Evolutionary conservation across 768 basidiomycete species (phyloP), one percentile per base, ranked within the genome.

Genomic region (Rhizopogon roseolus): DNA sequence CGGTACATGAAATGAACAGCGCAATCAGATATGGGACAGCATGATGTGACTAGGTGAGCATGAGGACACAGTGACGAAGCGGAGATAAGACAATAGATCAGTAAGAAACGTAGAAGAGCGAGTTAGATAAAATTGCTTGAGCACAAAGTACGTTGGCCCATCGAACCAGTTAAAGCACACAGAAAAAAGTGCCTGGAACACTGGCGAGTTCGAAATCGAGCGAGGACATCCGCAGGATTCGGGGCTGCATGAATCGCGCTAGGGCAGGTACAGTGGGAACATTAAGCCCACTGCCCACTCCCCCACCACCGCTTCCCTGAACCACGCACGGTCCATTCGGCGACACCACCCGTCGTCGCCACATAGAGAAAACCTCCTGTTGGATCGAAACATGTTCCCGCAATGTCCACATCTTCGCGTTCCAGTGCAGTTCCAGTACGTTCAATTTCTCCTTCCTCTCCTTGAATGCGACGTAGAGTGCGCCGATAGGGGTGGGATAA

Each of bases 301-400:
- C 75, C 70, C 84, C 85, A 90, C 86, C 86, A 90, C 49, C 80
- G 73, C 74, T 86, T 88, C 57, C 85, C 85, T 13, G 82, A 80
- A 5, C 85, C 86, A 19, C 80, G 74, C 50, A 94, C 74, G 41
- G 78, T 74, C 88, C 89, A 94, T 65, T 93, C 91, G 6, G 83
- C 85, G 25, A 94, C 73, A 37, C 83, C 82, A 54, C 73, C 66
- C 54, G 79, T 78, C 52, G 81, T 81, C 19, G 84, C 89, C 13
- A 82, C 84, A 62, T 91, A 91, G 29, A 91, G 62, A 64, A 75
- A 80, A 56, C 77, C 75, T 2, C 89, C 89, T 5, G 68, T 69
- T 16, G 86, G 87, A 65, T 90, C 88, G 58, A 90, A 90, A 56
- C 84, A 88, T 38, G 80, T 73, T 11, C 89, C 89, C 2, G 88